These are phyloP conservation scores for Lentinula guzmanii DNA, from an alignment of 768 basidiomycete genomes.

Conservation along the genomic window DNA sequence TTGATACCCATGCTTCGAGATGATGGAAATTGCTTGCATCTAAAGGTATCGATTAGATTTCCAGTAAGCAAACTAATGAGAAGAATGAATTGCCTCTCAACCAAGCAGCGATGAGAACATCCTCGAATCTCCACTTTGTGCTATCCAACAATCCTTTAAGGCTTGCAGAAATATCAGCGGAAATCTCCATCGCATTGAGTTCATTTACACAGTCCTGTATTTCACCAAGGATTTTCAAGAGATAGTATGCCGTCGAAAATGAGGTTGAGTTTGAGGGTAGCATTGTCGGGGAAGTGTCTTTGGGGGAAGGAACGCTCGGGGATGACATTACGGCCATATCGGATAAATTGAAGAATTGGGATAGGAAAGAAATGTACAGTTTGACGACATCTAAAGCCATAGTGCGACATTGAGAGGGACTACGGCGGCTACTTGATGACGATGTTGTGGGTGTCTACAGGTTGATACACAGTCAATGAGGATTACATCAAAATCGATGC, in stretches of 20 bases:
- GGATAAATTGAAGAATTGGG: conserved; percentile 81
- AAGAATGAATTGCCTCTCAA: conserved; percentile 53
- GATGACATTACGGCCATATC: conserved; percentile 68
- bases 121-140: conserved; percentile 83
- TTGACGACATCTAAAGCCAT: conserved; percentile 88
- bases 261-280: conserved; percentile 78
- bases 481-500: neutral
- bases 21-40: conserved; percentile 80
- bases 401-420: conserved; percentile 73
- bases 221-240: conserved; percentile 76
- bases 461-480: neutral
- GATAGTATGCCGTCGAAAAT: conserved; percentile 75
- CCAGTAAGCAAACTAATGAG: neutral
- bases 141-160: conserved; percentile 75
- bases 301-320: conserved; percentile 23
- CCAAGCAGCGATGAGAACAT: conserved; percentile 77
- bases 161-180: conserved; percentile 60
- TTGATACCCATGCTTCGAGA: conserved; percentile 82
- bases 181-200: conserved; percentile 72
- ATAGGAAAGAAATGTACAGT: conserved; percentile 78
- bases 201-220: conserved; percentile 85
- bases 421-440: conserved; percentile 54
- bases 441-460: conserved; percentile 19
- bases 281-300: conserved; percentile 36
- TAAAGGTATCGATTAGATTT: conserved; percentile 23